phyloP scores from a whole-genome alignment of 805 yeast genomes.

The Saccharomycopsis microspora region DNA sequence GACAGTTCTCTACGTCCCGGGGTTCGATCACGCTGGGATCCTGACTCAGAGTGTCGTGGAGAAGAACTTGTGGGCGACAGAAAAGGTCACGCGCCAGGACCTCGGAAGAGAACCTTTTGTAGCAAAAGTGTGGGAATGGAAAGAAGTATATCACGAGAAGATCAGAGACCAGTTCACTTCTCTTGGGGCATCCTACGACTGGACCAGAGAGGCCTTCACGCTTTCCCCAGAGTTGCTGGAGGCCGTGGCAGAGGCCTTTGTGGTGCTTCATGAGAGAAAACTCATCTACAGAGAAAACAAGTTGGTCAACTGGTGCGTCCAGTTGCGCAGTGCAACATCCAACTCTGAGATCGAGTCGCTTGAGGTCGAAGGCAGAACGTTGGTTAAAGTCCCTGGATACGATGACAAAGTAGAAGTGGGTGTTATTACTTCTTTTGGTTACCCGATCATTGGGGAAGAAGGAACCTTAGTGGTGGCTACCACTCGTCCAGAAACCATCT shows the following conservation, averaged over 20 bases:
- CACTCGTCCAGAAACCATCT: constrained; percentile 96
- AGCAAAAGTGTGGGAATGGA: constrained; percentile 96
- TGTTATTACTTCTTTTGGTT: constrained; percentile 91
- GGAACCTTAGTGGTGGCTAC: constrained; percentile 91
- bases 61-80: constrained; percentile 84
- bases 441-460: constrained; percentile 59
- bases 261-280: constrained; percentile 87
- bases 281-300: constrained; percentile 88
- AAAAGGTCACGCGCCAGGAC: constrained; percentile 87
- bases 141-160: constrained; percentile 79
- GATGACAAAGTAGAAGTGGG: constrained; percentile 90
- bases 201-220: constrained; percentile 92
- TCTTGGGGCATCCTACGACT: constrained; percentile 95
- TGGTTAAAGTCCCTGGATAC: constrained; percentile 80
- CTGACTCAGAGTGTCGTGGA: constrained; percentile 98
- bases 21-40: constrained; percentile 98
- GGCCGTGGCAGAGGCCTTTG: constrained; percentile 87
- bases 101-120: constrained; percentile 85
- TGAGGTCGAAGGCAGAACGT: constrained; percentile 72
- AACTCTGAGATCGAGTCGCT: constrained; percentile 94
- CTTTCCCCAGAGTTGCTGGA: constrained; percentile 65
- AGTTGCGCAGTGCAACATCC: constrained; percentile 88
- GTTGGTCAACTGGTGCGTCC: constrained; percentile 93
- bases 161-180: constrained; percentile 76
- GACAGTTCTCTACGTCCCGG: constrained; percentile 87